Base-by-base conservation (phyloP, 257 asterid species). In the Agastache rugosa region DNA sequence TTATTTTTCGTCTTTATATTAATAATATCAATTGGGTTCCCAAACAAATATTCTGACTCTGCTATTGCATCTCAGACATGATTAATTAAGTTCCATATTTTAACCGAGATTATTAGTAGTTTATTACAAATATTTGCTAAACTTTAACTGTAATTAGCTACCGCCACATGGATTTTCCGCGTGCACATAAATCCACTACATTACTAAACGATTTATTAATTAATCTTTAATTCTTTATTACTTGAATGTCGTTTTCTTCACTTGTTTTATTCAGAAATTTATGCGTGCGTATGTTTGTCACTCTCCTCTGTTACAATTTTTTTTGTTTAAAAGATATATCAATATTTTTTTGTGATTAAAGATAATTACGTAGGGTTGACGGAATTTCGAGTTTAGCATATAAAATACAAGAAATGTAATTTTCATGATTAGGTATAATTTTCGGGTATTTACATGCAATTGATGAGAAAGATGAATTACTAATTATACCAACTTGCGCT, bases 231-330 rank as follows among this genome's bases (percentile, higher is more conserved):
- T 31, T 31, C 4, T 1, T 14, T 34, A 8, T 25, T 14, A 14
- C 3, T 27, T 3, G 1, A 8, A 14, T 61, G 45, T 61, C 67
- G 1, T 61, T 61, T 34, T 56, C 67, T 31, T 34, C 25, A 7
- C 15, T 61, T 61, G 67, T 61, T 61, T 61, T 61, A 61, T 61
- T 15, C 67, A 61, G 44, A 29, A 31, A 60, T 23, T 23, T 55
- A 22, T 11, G 2, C 11, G 27, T 23, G 27, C 8, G 35, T 55
- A 1, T 10, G 34, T 55, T 1, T 22, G 16, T 31, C 37, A 31
- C 37, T 31, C 37, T 9, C 2, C 61, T 48, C 9, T 48, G 9
- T 7, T 55, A 20, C 62, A 1, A 54, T 22, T 6, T 20, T 15
- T n/a, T 20, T 22, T 11, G 12, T 55, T 14, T 8, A n/a, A n/a